Conservation (phyloP, 1,284 basidiomycete species). For the Malassezia cuniculi region DNA sequence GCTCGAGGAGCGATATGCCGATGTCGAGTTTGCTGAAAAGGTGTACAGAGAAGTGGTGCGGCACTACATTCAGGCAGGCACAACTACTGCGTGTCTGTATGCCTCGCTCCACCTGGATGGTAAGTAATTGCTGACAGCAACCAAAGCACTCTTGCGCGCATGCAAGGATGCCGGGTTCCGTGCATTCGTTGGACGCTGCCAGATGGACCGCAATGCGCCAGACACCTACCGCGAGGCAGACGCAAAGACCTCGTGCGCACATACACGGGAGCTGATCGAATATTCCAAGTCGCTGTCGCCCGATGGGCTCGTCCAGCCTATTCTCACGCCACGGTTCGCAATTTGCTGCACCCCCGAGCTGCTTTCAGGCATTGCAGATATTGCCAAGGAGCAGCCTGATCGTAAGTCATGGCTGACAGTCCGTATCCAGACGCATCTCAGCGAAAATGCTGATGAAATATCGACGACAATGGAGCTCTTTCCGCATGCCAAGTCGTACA, state of each 20-base stretch:
- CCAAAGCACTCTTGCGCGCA: slow-evolving; percentile 66
- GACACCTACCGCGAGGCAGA: slow-evolving; percentile 58
- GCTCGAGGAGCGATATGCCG: slow-evolving; percentile 65
- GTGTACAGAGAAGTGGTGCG: slow-evolving; percentile 64
- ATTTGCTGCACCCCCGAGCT: slow-evolving; percentile 74
- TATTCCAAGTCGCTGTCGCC: slow-evolving; percentile 28
- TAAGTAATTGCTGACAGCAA: slow-evolving; percentile 47
- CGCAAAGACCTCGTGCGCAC: slow-evolving; percentile 17
- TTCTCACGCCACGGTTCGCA: slow-evolving; percentile 87
- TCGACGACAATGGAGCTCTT: slow-evolving; percentile 58
- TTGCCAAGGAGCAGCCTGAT: not conserved
- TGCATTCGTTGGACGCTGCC: slow-evolving; percentile 79
- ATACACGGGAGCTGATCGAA: slow-evolving; percentile 16
- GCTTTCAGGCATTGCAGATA: slow-evolving; percentile 50
- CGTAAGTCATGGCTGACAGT: slow-evolving; percentile 41
- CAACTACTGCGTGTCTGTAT: slow-evolving; percentile 87
- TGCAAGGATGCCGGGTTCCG: slow-evolving; percentile 64
- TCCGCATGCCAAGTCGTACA: slow-evolving; percentile 45
- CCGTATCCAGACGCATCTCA: slow-evolving; percentile 81
- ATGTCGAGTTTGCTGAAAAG: slow-evolving; percentile 58
- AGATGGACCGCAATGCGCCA: slow-evolving; percentile 72
- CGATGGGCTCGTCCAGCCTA: slow-evolving; percentile 59
- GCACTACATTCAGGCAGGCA: slow-evolving; percentile 56
- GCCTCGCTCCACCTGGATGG: slow-evolving; percentile 64
- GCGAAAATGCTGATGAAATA: slow-evolving; percentile 71